A percentile compares a stretch with the other conserved stretches of the same genome.
These are phyloP conservation scores for Debaryomycetaceae sp. DNA, from an alignment of 1,139 yeast species.

Conservation along the genomic window DNA sequence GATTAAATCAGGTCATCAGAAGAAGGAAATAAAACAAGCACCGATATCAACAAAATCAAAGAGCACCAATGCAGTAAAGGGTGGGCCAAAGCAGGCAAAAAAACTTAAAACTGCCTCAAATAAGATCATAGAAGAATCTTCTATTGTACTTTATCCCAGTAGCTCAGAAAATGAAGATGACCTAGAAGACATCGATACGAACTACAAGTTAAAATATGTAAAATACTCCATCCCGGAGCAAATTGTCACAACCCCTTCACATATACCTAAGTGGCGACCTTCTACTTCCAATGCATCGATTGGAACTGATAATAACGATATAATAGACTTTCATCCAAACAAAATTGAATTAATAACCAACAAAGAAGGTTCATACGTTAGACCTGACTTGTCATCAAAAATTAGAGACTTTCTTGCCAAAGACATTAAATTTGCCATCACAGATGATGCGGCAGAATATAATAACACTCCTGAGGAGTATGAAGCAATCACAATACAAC, in stretches of 20 bases:
- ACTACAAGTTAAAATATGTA: conserved; percentile 38
- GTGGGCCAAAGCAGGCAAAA: background rate
- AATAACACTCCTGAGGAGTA: conserved; percentile 34
- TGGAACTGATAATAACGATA: conserved; percentile 39
- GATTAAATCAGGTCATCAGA: too few species aligned
- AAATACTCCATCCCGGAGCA: conserved; percentile 55
- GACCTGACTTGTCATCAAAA: conserved; percentile 32
- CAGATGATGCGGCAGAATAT: conserved; percentile 40
- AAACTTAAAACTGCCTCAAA: background rate
- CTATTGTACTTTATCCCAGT: conserved; percentile 8
- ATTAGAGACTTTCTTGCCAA: conserved; percentile 53
- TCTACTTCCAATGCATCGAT: conserved; percentile 37
- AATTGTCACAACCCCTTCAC: conserved; percentile 74
- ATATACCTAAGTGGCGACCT: conserved; percentile 62
- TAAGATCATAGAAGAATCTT: background rate
- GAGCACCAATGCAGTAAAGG: background rate
- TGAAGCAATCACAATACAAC: conserved; percentile 29
- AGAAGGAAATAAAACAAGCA: background rate
- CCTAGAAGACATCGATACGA: conserved; percentile 16
- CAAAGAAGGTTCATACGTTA: conserved; percentile 15
- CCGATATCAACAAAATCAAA: background rate
- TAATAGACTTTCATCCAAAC: conserved; percentile 28
- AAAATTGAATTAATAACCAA: conserved; percentile 25
- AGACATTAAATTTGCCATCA: conserved; percentile 42
- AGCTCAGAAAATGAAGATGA: conserved; percentile 9